These are phyloP conservation scores for Coelastrella sp. DNA, from an alignment of 139 green algal genomes.

Conservation along the genomic window DNA sequence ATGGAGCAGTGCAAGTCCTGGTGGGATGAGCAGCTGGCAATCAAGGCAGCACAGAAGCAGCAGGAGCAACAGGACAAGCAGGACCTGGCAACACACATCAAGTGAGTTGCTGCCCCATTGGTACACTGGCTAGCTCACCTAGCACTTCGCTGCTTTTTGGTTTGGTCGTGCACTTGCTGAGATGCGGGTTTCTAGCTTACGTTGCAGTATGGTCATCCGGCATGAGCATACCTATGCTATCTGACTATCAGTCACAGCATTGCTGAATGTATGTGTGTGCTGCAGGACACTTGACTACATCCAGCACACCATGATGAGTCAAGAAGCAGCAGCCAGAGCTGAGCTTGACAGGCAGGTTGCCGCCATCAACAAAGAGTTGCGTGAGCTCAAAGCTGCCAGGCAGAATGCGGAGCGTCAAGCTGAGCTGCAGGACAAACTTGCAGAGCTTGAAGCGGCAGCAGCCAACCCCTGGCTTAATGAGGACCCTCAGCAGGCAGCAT, in stretches of 20 bases:
- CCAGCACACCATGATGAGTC: slow-evolving; percentile 1
- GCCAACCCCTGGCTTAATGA: slow-evolving; percentile 37
- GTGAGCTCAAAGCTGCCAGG: slow-evolving; percentile 27
- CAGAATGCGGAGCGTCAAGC: slow-evolving; percentile 8
- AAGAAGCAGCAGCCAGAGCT: slow-evolving; percentile 15
- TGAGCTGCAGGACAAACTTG: background rate
- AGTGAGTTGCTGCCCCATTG: background rate
- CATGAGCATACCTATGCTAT: background rate
- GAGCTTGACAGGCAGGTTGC: slow-evolving; percentile 11
- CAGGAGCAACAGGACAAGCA: slow-evolving; percentile 1
- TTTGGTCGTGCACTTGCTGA: too few relatives aligned
- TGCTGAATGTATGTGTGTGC: background rate
- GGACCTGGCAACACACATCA: slow-evolving; percentile 21
- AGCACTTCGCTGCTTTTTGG: too few relatives aligned
- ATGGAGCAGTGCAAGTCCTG: slow-evolving; percentile 74
- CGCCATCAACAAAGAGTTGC: slow-evolving; percentile 3
- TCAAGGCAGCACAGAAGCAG: slow-evolving; percentile 52
- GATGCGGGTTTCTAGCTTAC: too few relatives aligned
- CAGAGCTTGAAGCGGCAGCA: slow-evolving; percentile 25
- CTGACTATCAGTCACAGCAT: background rate
- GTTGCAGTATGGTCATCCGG: too few relatives aligned
- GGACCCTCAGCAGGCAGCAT: slow-evolving; percentile 31
- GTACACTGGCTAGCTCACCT: background rate
- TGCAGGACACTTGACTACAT: slow-evolving; percentile 36
- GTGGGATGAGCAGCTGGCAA: slow-evolving; percentile 74